Percentiles rank a stretch among this genome's conserved stretches.
Evolutionary conservation across 2,329 filamentous ascomycete genomes (phyloP).

Genomic region (Clonostachys chloroleuca): DNA sequence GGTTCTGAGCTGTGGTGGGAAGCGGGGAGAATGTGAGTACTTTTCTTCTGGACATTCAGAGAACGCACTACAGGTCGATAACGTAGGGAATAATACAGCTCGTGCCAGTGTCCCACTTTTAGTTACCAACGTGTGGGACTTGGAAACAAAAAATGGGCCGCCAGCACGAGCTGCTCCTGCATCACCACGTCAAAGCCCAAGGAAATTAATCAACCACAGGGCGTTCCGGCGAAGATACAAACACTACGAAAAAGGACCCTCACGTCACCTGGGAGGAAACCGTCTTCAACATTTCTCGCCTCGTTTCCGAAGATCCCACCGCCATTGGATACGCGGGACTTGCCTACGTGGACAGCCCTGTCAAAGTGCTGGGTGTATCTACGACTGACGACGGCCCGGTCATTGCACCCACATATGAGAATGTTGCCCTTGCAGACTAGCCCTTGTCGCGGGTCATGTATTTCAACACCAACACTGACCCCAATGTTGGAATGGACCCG

Average conservation of each 20-base stretch:
- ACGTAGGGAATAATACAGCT: too few species aligned
- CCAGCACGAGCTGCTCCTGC: too few species aligned
- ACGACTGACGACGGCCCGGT: slow-evolving; percentile 38
- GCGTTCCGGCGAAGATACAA: not conserved
- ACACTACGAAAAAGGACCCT: not conserved
- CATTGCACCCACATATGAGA: not conserved
- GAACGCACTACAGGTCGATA: too few species aligned
- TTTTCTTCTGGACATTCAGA: not conserved
- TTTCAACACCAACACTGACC: not conserved
- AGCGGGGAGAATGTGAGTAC: not conserved
- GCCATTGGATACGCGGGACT: not conserved
- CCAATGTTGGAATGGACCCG: not conserved
- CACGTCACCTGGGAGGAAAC: not conserved
- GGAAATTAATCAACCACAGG: not conserved
- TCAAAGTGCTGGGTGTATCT: slow-evolving; percentile 34
- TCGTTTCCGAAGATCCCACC: not conserved
- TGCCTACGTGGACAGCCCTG: not conserved
- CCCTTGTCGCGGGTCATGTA: not conserved
- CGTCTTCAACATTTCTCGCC: not conserved
- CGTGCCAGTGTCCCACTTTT: too few species aligned
- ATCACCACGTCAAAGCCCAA: too few species aligned
- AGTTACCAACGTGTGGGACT: too few species aligned
- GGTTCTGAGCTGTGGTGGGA: not conserved
- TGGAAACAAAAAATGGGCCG: too few species aligned
- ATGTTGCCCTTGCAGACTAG: not conserved